Percentiles rank a stretch among this genome's conserved stretches.
Conservation (phyloP, 2,329 filamentous ascomycete genomes). For the Raffaelea arxii region DNA sequence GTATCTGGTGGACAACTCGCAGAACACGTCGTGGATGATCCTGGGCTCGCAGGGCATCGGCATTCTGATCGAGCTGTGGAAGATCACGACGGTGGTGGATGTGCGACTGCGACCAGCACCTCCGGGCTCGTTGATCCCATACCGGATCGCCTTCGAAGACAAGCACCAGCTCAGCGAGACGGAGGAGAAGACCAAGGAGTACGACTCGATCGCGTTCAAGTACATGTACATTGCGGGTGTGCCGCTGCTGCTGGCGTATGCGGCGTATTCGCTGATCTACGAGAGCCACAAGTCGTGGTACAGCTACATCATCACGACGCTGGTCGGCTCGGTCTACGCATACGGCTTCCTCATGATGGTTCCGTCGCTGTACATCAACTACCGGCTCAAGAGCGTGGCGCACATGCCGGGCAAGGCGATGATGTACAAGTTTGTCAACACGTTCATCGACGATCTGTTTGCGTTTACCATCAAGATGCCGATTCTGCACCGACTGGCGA, state of each 20-base stretch:
- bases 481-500: constrained; percentile 81
- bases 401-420: constrained; percentile 96
- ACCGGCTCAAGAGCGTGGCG: constrained; percentile 86
- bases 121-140: constrained; percentile 65
- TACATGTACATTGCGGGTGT: constrained; percentile 93
- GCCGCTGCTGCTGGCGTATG: constrained; percentile 81
- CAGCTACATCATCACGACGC: constrained; percentile 86
- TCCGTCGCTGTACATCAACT: constrained; percentile 96
- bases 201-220: constrained; percentile 94
- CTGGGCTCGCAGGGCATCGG: constrained; percentile 85
- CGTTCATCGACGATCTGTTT: constrained; percentile 97
- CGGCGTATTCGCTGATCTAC: constrained; percentile 82
- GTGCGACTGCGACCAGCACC: constrained; percentile 65
- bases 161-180: constrained; percentile 94
- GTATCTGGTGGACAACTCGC: constrained; percentile 93
- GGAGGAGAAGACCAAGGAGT: constrained; percentile 96
- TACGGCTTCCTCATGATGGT: constrained; percentile 99
- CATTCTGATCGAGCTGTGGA: constrained; percentile 66
- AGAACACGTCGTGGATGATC: constrained; percentile 99
- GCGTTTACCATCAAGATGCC: constrained; percentile 99
- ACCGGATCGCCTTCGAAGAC: constrained; percentile 79
- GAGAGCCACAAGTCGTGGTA: constrained; percentile 98
- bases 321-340: constrained; percentile 92
- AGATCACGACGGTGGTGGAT: constrained; percentile 91
- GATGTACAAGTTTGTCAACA: constrained; percentile 98